Percentiles rank a stretch among this genome's conserved stretches.
These are phyloP conservation scores for Infundibulicybe gibba DNA, from an alignment of 768 basidiomycete species.

Conservation along the genomic window DNA sequence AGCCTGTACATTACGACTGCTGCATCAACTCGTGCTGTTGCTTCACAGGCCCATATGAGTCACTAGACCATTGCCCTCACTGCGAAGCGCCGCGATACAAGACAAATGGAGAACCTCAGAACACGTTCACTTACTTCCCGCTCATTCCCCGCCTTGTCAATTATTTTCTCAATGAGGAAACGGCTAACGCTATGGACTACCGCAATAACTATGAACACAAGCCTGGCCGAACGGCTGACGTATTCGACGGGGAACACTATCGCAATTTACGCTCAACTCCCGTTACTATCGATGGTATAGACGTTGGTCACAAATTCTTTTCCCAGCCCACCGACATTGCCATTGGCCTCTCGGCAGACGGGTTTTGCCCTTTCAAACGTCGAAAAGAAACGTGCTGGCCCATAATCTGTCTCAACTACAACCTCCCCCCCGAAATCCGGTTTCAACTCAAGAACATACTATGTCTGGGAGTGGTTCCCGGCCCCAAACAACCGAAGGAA, in stretches of 20 bases:
- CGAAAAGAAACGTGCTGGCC: constrained; percentile 25
- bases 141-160: constrained; percentile 9
- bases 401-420: constrained; percentile 25
- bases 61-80: constrained; percentile 16
- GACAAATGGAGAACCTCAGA: neutral
- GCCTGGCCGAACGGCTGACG: constrained; percentile 17
- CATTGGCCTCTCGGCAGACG: constrained; percentile 29
- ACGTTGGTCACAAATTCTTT: constrained; percentile 23
- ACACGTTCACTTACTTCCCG: constrained; percentile 20
- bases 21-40: constrained; percentile 28
- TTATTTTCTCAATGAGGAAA: constrained; percentile 8
- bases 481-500: constrained; percentile 29
- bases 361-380: constrained; percentile 27
- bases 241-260: constrained; percentile 29
- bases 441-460: constrained; percentile 26
- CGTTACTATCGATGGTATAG: constrained; percentile 21
- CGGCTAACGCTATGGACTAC: constrained; percentile 11
- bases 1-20: constrained; percentile 20
- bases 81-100: constrained; percentile 11
- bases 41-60: constrained; percentile 16
- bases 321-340: constrained; percentile 29
- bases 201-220: constrained; percentile 11
- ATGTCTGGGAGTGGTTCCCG: constrained; percentile 31
- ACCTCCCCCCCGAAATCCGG: constrained; percentile 16
- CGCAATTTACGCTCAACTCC: constrained; percentile 6